phyloP scores from a whole-genome alignment of 345 rosid species.

The Hypericum androsaemum region DNA sequence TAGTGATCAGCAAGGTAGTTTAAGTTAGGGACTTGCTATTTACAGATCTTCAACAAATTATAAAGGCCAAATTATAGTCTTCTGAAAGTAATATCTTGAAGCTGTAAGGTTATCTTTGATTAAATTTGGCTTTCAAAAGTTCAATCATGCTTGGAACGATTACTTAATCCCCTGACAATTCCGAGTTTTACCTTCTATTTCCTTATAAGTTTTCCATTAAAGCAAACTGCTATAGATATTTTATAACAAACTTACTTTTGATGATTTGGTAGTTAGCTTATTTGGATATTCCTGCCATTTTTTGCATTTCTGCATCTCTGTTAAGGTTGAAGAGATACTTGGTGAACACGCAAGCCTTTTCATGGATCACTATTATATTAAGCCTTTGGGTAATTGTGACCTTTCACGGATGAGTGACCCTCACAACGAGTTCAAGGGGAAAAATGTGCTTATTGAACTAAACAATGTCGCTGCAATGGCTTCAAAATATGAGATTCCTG shows the following conservation, averaged over 20 bases:
- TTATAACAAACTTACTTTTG: too few relatives aligned
- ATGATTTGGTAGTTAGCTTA: too few relatives aligned
- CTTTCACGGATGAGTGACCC: constrained; percentile 87
- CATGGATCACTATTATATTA: constrained; percentile 69
- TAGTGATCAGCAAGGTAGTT: too few relatives aligned
- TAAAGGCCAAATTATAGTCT: too few relatives aligned
- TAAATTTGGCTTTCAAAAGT: background rate
- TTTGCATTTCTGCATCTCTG: background rate
- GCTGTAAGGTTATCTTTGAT: background rate
- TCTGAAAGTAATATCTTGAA: too few relatives aligned
- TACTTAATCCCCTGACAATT: too few relatives aligned
- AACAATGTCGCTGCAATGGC: constrained; percentile 55
- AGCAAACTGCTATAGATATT: too few relatives aligned
- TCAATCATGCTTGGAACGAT: too few relatives aligned
- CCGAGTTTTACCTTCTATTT: background rate
- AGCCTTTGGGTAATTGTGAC: constrained; percentile 75
- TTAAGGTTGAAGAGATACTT: constrained; percentile 65
- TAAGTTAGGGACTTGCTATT: background rate
- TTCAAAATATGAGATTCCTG: constrained; percentile 45
- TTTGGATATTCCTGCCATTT: background rate
- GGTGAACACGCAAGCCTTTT: constrained; percentile 66
- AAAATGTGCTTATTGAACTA: constrained; percentile 74
- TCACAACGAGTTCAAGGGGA: constrained; percentile 65
- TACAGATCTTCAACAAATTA: too few relatives aligned
- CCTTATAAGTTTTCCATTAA: background rate